Percentiles rank a stretch among this genome's conserved stretches.
Evolutionary conservation across 164 flowering plant genomes (phyloP).

Genomic region (Macadamia tetraphylla): DNA sequence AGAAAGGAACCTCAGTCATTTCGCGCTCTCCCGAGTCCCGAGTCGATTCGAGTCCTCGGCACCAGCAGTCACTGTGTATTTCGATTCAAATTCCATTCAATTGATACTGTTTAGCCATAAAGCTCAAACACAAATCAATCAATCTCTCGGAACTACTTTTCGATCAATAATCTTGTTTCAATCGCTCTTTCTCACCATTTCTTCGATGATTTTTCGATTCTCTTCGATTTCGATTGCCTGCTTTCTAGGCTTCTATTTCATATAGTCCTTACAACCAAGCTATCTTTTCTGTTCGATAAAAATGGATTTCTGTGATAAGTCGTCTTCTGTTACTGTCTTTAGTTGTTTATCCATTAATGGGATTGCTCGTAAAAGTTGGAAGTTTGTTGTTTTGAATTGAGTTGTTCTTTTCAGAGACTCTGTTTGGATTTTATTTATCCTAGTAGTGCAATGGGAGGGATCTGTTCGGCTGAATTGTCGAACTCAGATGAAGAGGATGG

Average conservation of each 20-base stretch:
- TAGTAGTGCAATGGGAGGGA: conserved; percentile 40
- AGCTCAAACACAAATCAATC: not conserved
- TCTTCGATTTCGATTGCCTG: not conserved
- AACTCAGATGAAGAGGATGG: conserved; percentile 14
- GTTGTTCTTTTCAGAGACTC: not conserved
- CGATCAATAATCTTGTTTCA: not conserved
- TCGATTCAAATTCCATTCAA: too few relatives aligned
- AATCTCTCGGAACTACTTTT: not conserved
- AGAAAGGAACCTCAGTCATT: too few relatives aligned
- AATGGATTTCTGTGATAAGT: not conserved
- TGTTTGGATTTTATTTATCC: not conserved
- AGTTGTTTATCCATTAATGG: not conserved
- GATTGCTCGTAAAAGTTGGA: not conserved
- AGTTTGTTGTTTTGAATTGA: not conserved
- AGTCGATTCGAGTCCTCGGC: too few relatives aligned
- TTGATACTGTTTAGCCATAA: not conserved
- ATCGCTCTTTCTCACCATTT: not conserved
- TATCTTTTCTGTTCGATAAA: not conserved
- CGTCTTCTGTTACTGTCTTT: not conserved
- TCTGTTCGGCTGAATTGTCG: conserved; percentile 43
- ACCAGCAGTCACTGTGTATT: too few relatives aligned
- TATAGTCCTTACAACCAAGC: not conserved
- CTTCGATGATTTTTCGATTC: not conserved
- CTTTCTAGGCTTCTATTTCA: not conserved
- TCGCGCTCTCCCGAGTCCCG: too few relatives aligned